Evolutionary conservation across 345 rosid species (phyloP), one percentile per base, ranked within the genome.

Genomic region (Eucalyptus guilfoylei): DNA sequence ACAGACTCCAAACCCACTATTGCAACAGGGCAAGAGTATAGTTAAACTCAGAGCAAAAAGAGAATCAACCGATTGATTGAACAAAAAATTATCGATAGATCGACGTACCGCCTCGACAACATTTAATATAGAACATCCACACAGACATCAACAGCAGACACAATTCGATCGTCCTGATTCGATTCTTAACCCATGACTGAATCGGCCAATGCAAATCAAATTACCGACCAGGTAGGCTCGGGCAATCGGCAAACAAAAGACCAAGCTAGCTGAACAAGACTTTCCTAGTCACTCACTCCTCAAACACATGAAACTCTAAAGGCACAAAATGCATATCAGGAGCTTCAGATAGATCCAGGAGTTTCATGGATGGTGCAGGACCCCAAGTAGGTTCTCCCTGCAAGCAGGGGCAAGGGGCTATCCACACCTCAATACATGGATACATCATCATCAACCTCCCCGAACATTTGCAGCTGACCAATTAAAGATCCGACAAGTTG

Each of bases 361-460:
- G 32, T 19, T 42, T 55, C 87, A 58, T 40, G 69, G 17, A 76
- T 6, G 86, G 76, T 54, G 89, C 40, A 26, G 89, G 67, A 69
- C 52, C 87, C 54, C 89, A 81, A 67, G 88, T 89, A 89, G 90
- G 90, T 89, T 89, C 90, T 85, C 83, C 90, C 90, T 89, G 86
- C 88, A 50, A 89, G 85, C 90, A 86, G 85, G 88, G 69, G 67
- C 88, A 32, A 49, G 86, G 49, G 32, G 86, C 64, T 86, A 49
- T 55, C 88, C 80, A 14, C 88, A 89, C 86, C 90, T 89, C 52
- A 86, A 37, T 8, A 89, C 49, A 47, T 89, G 55, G 88, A 89
- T 48, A 52, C 55, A 95, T 94, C 97, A 93, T 93, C 21, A 96
- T 94, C 96, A 87, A 80, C 30, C 34, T 24, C 24, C 55, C 34